Conservation (phyloP, 768 basidiomycete species). For the Stropharia rugosoannulata region DNA sequence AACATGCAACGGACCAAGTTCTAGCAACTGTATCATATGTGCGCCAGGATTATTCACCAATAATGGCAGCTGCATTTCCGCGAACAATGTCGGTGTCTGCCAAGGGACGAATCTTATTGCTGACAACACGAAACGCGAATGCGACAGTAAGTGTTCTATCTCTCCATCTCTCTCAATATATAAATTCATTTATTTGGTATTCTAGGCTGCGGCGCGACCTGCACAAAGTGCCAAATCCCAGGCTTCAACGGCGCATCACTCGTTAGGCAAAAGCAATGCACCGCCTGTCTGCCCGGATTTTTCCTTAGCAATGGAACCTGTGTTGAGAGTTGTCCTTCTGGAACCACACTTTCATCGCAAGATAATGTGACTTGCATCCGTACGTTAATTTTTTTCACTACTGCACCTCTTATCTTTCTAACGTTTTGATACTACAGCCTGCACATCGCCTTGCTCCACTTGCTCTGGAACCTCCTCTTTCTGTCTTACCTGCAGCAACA, state of each 20-base stretch:
- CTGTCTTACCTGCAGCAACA: slow-evolving; percentile 71
- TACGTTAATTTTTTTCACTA: slow-evolving; percentile 20
- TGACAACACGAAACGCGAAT: slow-evolving; percentile 75
- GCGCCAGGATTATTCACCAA: slow-evolving; percentile 55
- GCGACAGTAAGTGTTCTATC: slow-evolving; percentile 59
- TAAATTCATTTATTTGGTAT: slow-evolving; percentile 5
- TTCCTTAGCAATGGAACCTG: slow-evolving; percentile 73
- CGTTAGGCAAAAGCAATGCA: slow-evolving; percentile 67
- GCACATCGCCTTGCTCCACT: slow-evolving; percentile 68
- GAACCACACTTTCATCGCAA: slow-evolving; percentile 68
- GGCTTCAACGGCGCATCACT: slow-evolving; percentile 68
- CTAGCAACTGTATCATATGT: slow-evolving; percentile 71
- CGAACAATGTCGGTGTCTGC: slow-evolving; percentile 70
- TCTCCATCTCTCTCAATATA: neutral
- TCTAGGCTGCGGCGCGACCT: slow-evolving; percentile 74
- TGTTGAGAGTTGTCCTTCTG: slow-evolving; percentile 66
- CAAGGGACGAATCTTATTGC: slow-evolving; percentile 63
- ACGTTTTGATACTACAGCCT: slow-evolving; percentile 38
- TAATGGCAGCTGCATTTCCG: slow-evolving; percentile 66
- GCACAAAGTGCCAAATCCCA: slow-evolving; percentile 72
- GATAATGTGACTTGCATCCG: slow-evolving; percentile 73
- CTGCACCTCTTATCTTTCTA: neutral
- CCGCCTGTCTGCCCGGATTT: slow-evolving; percentile 74
- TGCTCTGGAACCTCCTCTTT: slow-evolving; percentile 68
- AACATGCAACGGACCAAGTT: slow-evolving; percentile 64